A percentile compares a stretch with the other conserved stretches of the same genome.
These are phyloP conservation scores for Pichia kudriavzevii DNA, from an alignment of 1,139 yeast species.

Conservation along the genomic window DNA sequence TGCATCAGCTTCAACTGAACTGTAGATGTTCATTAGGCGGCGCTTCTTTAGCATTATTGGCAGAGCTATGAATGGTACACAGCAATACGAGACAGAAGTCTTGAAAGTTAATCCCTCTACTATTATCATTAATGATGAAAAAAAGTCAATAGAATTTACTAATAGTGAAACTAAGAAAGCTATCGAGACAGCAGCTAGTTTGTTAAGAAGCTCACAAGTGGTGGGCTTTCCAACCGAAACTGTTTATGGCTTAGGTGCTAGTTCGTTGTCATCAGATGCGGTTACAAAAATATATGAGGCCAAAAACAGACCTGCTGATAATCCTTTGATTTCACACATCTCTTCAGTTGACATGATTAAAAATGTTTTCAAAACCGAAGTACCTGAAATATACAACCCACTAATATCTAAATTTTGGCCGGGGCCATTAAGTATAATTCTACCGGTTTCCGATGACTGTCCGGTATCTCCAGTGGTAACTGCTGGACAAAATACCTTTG, in stretches of 20 bases:
- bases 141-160: constrained; percentile 29
- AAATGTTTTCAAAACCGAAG: constrained; percentile 37
- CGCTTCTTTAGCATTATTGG: constrained; percentile 4
- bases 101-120: constrained; percentile 38
- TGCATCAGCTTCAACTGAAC: neutral
- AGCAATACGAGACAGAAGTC: constrained; percentile 31
- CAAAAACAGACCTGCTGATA: constrained; percentile 90
- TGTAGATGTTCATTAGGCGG: constrained; percentile 1
- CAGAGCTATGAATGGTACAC: constrained; percentile 3
- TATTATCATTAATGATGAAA: constrained; percentile 32
- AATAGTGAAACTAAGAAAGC: constrained; percentile 45
- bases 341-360: constrained; percentile 69
- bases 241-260: constrained; percentile 91
- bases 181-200: constrained; percentile 50
- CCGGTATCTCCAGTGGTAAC: constrained; percentile 71
- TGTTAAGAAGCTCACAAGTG: constrained; percentile 47
- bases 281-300: constrained; percentile 75
- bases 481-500: constrained; percentile 82
- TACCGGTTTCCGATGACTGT: constrained; percentile 47
- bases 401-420: constrained; percentile 80
- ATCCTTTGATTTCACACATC: constrained; percentile 86
- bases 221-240: constrained; percentile 97
- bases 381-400: constrained; percentile 61
- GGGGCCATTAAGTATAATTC: constrained; percentile 82
- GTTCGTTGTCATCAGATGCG: constrained; percentile 66